A percentile compares a stretch with the other conserved stretches of the same genome.
Evolutionary conservation across 345 rosid genomes (phyloP).

Genomic region (Kernera saxatilis): DNA sequence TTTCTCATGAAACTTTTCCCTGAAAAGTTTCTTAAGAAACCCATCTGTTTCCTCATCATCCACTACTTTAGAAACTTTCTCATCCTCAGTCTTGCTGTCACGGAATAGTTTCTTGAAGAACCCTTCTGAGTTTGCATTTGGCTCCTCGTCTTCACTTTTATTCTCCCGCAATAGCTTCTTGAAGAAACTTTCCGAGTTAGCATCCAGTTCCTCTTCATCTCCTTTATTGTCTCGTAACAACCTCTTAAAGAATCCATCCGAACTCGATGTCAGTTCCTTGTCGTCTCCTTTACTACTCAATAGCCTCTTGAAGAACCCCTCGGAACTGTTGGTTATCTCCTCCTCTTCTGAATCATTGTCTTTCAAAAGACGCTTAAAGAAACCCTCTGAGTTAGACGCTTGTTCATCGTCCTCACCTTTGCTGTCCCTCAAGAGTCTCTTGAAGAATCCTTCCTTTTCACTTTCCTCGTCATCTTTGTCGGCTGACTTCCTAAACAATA

Average conservation of each 20-base stretch:
- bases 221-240: conserved; percentile 58
- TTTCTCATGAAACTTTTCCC: conserved; percentile 81
- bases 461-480: conserved; percentile 87
- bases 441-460: conserved; percentile 95
- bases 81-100: conserved; percentile 71
- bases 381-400: conserved; percentile 64
- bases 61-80: conserved; percentile 52
- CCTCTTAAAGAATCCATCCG: conserved; percentile 72
- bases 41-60: conserved; percentile 95
- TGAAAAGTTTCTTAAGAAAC: conserved; percentile 72
- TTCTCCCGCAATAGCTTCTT: conserved; percentile 66
- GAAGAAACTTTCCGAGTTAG: conserved; percentile 52
- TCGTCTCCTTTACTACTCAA: conserved; percentile 60
- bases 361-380: conserved; percentile 72
- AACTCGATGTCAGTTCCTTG: conserved; percentile 54
- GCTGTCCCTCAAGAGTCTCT: conserved; percentile 81
- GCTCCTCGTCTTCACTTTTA: conserved; percentile 65
- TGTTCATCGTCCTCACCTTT: conserved; percentile 76
- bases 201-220: conserved; percentile 59
- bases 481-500: conserved; percentile 86
- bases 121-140: conserved; percentile 58
- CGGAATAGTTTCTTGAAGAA: conserved; percentile 79
- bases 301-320: conserved; percentile 70
- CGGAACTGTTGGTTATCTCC: conserved; percentile 58
- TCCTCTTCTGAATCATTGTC: conserved; percentile 66